Evolutionary conservation across 106 monocot species (phyloP), one percentile per base, ranked within the genome.

Genomic region (Cymbidium sinense): DNA sequence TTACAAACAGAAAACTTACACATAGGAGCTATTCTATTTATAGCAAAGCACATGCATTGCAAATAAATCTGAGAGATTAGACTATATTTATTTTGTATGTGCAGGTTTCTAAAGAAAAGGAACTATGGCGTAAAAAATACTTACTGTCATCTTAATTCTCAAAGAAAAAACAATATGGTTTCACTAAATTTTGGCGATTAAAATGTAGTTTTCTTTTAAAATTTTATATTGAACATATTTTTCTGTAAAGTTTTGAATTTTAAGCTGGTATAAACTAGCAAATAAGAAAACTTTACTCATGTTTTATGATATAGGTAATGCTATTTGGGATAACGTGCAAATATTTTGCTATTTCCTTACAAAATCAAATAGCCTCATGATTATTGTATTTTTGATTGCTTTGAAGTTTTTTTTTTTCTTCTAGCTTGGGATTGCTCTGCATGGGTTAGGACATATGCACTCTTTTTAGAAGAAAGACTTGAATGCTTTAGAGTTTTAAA

Each of bases 391-490:
- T 64, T 64, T 64, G 25, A 37, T 65, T 36, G 39, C 8, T 77
- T 73, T 41, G 34, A 21, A 41, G 9, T 41, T 9, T 2, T 64
- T 69, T 74, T 35, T 75, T 62, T 27, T 75, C 2, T 77, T 52
- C 50, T 70, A 91, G 91, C 88, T 73, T 91, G 88, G 91, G 88
- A 88, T 79, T 91, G 91, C 58, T 86, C 88, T 70, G 83, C 88
- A 67, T 91, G 86, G 84, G 84, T 88, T 70, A 80, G 88, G 65
- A 83, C 91, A 62, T 88, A 91, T 75, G 88, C 91, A 50, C 88
- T 86, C 25, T 88, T 86, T 84, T 35, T 91, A 37, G 91, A 88
- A 47, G 88, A 91, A 74, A 76, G 86, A 28, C 83, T 91, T 11
- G 84, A 85, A 41, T 91, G 91, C 47, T 88, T 91, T 79, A 83